Evolutionary conservation across 2,329 filamentous ascomycete genomes (phyloP), one percentile per base, ranked within the genome.

Genomic region (Penicillium occitanis): DNA sequence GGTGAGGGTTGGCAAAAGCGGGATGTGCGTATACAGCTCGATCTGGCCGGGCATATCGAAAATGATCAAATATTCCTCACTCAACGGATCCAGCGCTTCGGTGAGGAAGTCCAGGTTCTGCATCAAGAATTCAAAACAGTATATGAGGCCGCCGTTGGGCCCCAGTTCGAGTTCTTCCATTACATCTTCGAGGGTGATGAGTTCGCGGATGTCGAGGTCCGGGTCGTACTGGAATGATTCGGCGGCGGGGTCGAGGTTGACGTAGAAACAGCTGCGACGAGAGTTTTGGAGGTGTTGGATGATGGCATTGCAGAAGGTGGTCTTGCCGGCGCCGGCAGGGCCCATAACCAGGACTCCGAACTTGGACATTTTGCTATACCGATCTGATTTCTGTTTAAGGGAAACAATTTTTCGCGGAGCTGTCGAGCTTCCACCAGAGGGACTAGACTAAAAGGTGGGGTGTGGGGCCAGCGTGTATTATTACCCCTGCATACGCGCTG

Each of bases 31-130:
- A 81, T 98, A 99, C 14, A 99, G 87, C 81, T 99, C 95, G 78
- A 99, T 98, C 82, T 99, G 95, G 66, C 95, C 95, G 0, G 95
- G 95, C 91, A 98, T 97, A 80, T 99, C 95, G 81, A 99, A 93
- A 69, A 99, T 91, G 78, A 98, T 96, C 69, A 99, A 86, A 78
- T 97, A 97, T 73, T 98, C 95, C 73, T 99, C 95, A 10, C 92
- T 94, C 65, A 96, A 84, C 50, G 88, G 86, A 72, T 96, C 92
- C 65, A 97, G 87, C 19, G 91, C 88, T 69, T 96, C 91, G 57
- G 91, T 91, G 60, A 97, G 83, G 80, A 95, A 97, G 80, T 97
- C 93, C 69, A 97, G 88, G 76, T 97, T 97, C 77, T 97, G 91
- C 76, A 97, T 88, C 55, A 97, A 87, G 77, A 96, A 97, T 80